Percentiles rank a stretch among this genome's conserved stretches.
phyloP scores from a whole-genome alignment of 768 basidiomycete species.

The Suillus brevipes region DNA sequence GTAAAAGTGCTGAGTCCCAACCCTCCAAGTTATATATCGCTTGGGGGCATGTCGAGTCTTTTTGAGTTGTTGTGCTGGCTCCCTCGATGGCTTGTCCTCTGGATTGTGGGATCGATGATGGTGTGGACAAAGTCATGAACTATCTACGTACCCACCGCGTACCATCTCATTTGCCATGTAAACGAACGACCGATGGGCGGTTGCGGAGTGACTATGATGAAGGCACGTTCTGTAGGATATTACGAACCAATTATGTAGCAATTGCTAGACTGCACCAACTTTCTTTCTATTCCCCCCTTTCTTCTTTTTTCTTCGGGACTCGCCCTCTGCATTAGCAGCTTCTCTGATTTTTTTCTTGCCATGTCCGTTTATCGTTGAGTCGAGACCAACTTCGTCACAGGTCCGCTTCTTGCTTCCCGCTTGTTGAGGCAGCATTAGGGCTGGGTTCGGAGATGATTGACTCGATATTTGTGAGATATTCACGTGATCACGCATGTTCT shows the following conservation, averaged over 20 bases:
- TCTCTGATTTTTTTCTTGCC: neutral
- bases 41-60: slow-evolving; percentile 43
- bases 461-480: neutral
- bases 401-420: slow-evolving; percentile 21
- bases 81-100: slow-evolving; percentile 25
- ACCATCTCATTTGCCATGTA: neutral
- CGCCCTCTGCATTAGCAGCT: neutral
- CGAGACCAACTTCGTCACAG: slow-evolving; percentile 17
- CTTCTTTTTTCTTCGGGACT: slow-evolving; percentile 23
- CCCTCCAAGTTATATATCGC: slow-evolving; percentile 52
- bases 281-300: slow-evolving; percentile 19
- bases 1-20: slow-evolving; percentile 42
- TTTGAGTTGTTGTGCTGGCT: slow-evolving; percentile 25
- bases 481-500: neutral
- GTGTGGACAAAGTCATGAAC: neutral
- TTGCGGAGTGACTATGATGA: neutral
- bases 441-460: neutral
- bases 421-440: neutral
- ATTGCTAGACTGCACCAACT: neutral
- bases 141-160: neutral
- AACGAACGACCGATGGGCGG: neutral
- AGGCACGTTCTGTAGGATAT: neutral
- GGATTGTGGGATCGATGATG: slow-evolving; percentile 8
- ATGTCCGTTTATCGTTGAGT: neutral
- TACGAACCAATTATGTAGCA: neutral